phyloP scores from a whole-genome alignment of 345 rosid species.

The Rhizophora apiculata region DNA sequence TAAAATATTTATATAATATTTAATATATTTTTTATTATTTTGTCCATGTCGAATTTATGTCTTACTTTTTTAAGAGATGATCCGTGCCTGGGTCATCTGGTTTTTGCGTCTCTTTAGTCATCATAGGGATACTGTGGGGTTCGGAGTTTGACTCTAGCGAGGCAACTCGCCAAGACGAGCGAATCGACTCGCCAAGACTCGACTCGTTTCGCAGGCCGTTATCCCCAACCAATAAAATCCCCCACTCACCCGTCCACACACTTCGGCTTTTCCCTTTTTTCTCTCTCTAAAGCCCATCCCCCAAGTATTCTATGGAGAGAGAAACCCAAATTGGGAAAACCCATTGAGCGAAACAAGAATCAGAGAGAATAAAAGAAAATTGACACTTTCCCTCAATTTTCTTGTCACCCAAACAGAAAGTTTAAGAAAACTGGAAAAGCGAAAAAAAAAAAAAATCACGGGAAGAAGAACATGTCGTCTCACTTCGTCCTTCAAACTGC shows the following conservation, averaged over 20 bases:
- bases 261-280: background rate
- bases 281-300: background rate
- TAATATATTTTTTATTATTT: too few relatives aligned
- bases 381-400: background rate
- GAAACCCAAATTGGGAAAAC: background rate
- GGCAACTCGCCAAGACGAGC: too few relatives aligned
- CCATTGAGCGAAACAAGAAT: background rate
- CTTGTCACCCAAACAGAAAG: background rate
- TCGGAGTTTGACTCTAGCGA: too few relatives aligned
- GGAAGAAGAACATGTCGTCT: conserved; percentile 3
- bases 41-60: too few relatives aligned
- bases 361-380: background rate
- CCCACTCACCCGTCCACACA: background rate
- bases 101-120: too few relatives aligned
- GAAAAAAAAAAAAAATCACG: background rate
- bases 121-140: too few relatives aligned
- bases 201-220: background rate
- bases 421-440: background rate
- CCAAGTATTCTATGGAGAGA: conserved; percentile 12
- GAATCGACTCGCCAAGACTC: background rate
- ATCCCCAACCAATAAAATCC: background rate
- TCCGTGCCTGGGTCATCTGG: too few relatives aligned
- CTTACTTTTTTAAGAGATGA: too few relatives aligned
- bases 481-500: conserved; percentile 19
- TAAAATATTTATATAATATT: too few relatives aligned